Percentiles rank a stretch among this genome's conserved stretches.
These are phyloP conservation scores for Penicillium tannophilum DNA, from an alignment of 495 filamentous ascomycete species.

Conservation along the genomic window DNA sequence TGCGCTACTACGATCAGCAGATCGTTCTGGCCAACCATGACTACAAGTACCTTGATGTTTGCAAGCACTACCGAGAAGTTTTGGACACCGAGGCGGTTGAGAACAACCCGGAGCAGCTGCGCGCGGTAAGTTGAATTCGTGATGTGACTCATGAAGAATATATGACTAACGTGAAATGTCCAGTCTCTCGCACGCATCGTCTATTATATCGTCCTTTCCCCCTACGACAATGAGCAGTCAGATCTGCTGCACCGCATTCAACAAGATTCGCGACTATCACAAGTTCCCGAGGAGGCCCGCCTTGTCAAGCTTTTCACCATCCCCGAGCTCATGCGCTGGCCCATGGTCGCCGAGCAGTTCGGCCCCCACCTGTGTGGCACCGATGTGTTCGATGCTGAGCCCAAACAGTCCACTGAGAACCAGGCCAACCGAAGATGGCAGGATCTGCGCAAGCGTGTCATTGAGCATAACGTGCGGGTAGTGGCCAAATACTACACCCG, in stretches of 20 bases:
- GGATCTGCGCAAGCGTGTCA: constrained; percentile 94
- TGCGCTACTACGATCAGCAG: constrained; percentile 95
- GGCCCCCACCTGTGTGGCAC: constrained; percentile 86
- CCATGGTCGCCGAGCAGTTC: constrained; percentile 81
- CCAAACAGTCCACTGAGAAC: constrained; percentile 64
- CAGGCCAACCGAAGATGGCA: constrained; percentile 84
- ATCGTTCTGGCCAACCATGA: constrained; percentile 94
- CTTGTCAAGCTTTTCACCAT: constrained; percentile 93
- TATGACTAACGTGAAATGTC: constrained; percentile 10
- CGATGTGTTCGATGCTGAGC: constrained; percentile 73
- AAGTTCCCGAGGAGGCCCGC: constrained; percentile 71
- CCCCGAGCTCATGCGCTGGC: constrained; percentile 98
- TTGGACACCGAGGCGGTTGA: constrained; percentile 93
- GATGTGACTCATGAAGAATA: no score
- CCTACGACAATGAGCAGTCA: constrained; percentile 98
- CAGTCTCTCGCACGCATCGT: constrained; percentile 89
- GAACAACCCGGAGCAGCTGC: constrained; percentile 81
- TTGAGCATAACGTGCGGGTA: constrained; percentile 98
- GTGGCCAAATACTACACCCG: constrained; percentile 98
- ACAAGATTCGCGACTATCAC: constrained; percentile 62
- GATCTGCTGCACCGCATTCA: constrained; percentile 94
- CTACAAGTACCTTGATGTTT: constrained; percentile 92
- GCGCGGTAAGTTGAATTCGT: no score
- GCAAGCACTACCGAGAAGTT: constrained; percentile 96
- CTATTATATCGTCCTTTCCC: constrained; percentile 94